Evolutionary conservation across 495 filamentous ascomycete species (phyloP), one percentile per base, ranked within the genome.

Genomic region (Penicillium argentinense): DNA sequence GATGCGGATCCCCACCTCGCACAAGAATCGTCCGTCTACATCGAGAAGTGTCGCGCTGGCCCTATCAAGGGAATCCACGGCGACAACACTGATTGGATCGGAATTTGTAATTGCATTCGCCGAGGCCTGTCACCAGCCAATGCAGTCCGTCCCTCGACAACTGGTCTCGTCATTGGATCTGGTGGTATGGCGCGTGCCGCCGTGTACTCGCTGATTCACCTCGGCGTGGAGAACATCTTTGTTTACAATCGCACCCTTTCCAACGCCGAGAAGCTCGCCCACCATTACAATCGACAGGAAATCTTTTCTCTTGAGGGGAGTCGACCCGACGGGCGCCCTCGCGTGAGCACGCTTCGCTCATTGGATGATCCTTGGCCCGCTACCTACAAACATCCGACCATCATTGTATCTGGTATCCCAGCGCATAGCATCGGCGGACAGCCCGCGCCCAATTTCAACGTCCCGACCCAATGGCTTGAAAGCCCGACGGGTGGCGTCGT

Each of bases 21-120:
- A 2, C 51, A 55, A 12, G 59, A 63, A 69, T 81, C 40, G 17
- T 67, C 45, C 30, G 74, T 51, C 63, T 78, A 47, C 74, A 78
- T 71, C 52, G 73, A 84, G 17, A 76, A 84, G 17, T 82, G 82
- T 59, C 80, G 75, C 36, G 72, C 82, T 5, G 86, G 87, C 0
- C 68, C 78, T 0, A 74, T 86, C 11, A 73, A 74, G 45, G 83
- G 76, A 3, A 76, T 90, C 11, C 87, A 88, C 48, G 88, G 88
- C 9, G 86, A 91, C 49, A 92, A 92, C 57, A 91, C 86, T 0
- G 87, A 91, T 66, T 92, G 87, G 84, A 86, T 86, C 38, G 83
- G 86, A n/a, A 87, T 91, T 17, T 66, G 75, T 43, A 74, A 76
- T 17, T 88, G 84, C 50, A 75, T 90, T 29, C 77, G 83, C 4